Evolutionary conservation across 805 yeast species (phyloP).

Genomic region (Wickerhamomyces chaumierensis): DNA sequence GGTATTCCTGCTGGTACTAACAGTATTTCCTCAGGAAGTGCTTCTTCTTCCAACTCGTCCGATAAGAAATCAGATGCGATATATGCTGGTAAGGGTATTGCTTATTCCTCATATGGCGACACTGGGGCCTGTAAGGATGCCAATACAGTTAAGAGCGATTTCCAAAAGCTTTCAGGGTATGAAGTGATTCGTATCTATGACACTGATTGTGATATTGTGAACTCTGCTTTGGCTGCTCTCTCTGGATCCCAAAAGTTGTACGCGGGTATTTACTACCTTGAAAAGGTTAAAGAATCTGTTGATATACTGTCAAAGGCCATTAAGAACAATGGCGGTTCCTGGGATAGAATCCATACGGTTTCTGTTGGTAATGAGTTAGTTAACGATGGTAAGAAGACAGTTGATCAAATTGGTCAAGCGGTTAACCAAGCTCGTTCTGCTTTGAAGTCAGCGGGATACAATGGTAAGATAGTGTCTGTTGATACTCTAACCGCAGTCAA

Average conservation of each 20-base stretch:
- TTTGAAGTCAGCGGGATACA: constrained; percentile 33
- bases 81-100: constrained; percentile 43
- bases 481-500: constrained; percentile 55
- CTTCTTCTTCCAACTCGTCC: constrained; percentile 20
- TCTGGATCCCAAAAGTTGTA: constrained; percentile 37
- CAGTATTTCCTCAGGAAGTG: background rate
- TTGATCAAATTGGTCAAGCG: constrained; percentile 35
- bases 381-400: constrained; percentile 37
- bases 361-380: constrained; percentile 58
- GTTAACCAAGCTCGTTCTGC: constrained; percentile 34
- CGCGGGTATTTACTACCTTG: constrained; percentile 48
- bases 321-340: constrained; percentile 30
- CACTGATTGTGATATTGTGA: constrained; percentile 50
- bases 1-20: background rate
- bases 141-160: constrained; percentile 34
- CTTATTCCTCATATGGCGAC: constrained; percentile 54
- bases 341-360: constrained; percentile 49
- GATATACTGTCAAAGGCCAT: constrained; percentile 34
- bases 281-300: constrained; percentile 30
- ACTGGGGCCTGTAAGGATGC: constrained; percentile 44
- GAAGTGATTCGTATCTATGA: constrained; percentile 48
- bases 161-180: constrained; percentile 31
- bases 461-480: constrained; percentile 50
- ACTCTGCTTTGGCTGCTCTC: constrained; percentile 38
- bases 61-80: constrained; percentile 17